These are phyloP conservation scores for Plasmodium relictum DNA, from an alignment of 169 alveolate species.

Conservation along the genomic window DNA sequence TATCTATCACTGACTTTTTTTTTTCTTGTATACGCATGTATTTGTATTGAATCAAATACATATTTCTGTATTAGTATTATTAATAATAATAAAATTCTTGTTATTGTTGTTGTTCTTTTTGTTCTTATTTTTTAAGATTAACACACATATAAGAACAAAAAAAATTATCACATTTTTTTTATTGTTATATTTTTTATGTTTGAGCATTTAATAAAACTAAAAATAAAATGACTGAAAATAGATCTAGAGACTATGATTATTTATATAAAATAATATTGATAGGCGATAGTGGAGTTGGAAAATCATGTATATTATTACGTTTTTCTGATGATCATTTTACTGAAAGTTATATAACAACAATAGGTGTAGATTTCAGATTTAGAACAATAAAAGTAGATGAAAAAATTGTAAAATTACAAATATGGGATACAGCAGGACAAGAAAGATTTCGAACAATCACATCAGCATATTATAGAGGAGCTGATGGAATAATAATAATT, in stretches of 20 bases:
- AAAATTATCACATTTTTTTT: background rate
- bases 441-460: slow-evolving; percentile 97
- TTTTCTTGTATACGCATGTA: background rate
- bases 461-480: slow-evolving; percentile 97
- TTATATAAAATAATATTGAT: slow-evolving; percentile 97
- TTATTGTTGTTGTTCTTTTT: background rate
- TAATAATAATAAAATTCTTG: background rate
- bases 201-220: background rate
- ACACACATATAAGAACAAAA: background rate
- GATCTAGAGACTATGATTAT: slow-evolving; percentile 88
- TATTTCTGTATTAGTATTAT: background rate
- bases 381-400: slow-evolving; percentile 94
- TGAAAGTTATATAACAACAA: slow-evolving; percentile 91
- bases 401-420: slow-evolving; percentile 93
- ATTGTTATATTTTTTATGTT: background rate
- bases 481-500: slow-evolving; percentile 95
- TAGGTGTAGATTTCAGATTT: slow-evolving; percentile 93
- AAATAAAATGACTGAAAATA: slow-evolving; percentile 37
- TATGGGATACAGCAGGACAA: slow-evolving; percentile 99
- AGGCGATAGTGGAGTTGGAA: slow-evolving; percentile 99
- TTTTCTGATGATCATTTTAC: slow-evolving; percentile 94
- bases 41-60: background rate
- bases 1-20: background rate
- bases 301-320: slow-evolving; percentile 96
- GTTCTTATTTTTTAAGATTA: background rate